Evolutionary conservation across 345 rosid species (phyloP), one percentile per base, ranked within the genome.

Genomic region (Tarenaya hassleriana): DNA sequence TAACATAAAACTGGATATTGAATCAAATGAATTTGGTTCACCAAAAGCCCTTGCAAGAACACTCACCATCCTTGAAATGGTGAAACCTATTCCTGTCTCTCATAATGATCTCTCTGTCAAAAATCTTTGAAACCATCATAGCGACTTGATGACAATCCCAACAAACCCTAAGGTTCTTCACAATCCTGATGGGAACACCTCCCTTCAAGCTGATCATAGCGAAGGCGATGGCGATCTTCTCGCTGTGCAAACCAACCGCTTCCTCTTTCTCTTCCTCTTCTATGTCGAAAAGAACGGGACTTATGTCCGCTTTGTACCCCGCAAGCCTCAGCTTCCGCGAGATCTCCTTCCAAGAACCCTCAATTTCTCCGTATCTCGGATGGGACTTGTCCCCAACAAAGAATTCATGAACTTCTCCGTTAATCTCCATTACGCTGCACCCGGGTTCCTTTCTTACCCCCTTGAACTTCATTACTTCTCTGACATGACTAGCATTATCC

Each of bases 91-190:
- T 86, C 21, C 80, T 76, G 56, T 80, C 95, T 62, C 86, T 80
- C 3, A 78, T 82, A 50, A 80, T 55, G 31, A 82, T 86, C 67
- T 82, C 81, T 21, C 80, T 71, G 15, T 65, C 50, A 67, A 76
- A 80, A 60, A 63, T 61, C 61, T 49, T 68, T 43, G 88, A 86
- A 32, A 80, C 75, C 66, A 80, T 68, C 63, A 73, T 67, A 13
- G 78, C 75, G 14, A 76, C 76, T 33, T 74, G 63, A 55, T 86
- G 88, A 48, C 88, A 83, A 58, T 83, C 92, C 17, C 83, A 69
- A 62, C 91, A 83, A 35, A 86, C 79, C 27, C 91, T 68, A n/a
- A 86, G 86, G 74, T 86, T 86, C 77, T 86, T 86, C 55, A 83
- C 83, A 0, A 83, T 77, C 58, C 81, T 69, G 41, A 83, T 71